Evolutionary conservation across 805 yeast genomes (phyloP).

Genomic region (Schizosaccharomyces lindneri): DNA sequence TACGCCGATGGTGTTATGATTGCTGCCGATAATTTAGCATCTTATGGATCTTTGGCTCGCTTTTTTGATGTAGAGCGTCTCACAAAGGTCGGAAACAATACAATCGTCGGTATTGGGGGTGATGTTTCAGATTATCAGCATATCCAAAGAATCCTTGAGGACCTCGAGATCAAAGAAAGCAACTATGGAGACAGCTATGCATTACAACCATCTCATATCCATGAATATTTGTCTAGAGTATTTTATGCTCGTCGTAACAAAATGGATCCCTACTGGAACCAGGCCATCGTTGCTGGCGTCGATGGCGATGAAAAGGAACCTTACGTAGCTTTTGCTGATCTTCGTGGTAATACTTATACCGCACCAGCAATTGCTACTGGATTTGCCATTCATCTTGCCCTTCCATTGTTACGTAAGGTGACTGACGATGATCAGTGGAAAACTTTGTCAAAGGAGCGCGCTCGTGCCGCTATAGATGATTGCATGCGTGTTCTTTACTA

Average conservation of each 20-base stretch:
- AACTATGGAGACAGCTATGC: conserved; percentile 50
- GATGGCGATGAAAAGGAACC: conserved; percentile 30
- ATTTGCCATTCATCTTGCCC: conserved; percentile 82
- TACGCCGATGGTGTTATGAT: conserved; percentile 72
- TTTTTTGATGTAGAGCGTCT: conserved; percentile 69
- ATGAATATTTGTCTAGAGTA: conserved; percentile 62
- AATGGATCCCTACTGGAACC: conserved; percentile 93
- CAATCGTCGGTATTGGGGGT: conserved; percentile 83
- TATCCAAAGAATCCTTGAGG: conserved; percentile 46
- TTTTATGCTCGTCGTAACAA: conserved; percentile 72
- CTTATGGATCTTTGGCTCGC: conserved; percentile 81
- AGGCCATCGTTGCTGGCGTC: conserved; percentile 70
- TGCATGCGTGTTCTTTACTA: conserved; percentile 86
- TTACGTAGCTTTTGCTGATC: conserved; percentile 63
- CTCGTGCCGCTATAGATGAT: conserved; percentile 50
- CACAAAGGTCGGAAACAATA: conserved; percentile 56
- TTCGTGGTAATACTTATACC: conserved; percentile 73
- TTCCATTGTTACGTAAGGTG: conserved; percentile 68
- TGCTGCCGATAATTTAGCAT: conserved; percentile 82
- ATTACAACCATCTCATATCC: conserved; percentile 66
- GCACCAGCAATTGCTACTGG: conserved; percentile 88
- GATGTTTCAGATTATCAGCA: conserved; percentile 87
- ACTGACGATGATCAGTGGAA: conserved; percentile 29
- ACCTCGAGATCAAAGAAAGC: conserved; percentile 50
- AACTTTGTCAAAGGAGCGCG: conserved; percentile 33